These are phyloP conservation scores for Diaporthe aspalathi DNA, from an alignment of 2,329 filamentous ascomycete species.

Conservation along the genomic window DNA sequence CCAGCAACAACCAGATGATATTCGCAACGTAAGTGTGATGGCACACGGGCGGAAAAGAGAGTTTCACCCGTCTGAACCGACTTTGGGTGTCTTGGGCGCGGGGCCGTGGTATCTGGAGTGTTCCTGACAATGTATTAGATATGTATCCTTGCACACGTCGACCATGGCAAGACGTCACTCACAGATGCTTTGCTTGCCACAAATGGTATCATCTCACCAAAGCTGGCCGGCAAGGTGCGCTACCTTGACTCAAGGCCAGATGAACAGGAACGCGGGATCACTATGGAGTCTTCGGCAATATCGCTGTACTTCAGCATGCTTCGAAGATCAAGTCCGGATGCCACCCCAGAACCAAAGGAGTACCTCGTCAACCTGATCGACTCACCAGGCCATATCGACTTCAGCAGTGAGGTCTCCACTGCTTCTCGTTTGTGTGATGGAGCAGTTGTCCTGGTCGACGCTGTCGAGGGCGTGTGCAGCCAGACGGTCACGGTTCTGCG, in stretches of 20 bases:
- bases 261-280: constrained; percentile 95
- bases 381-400: constrained; percentile 97
- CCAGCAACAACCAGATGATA: constrained; percentile 86
- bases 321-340: constrained; percentile 76
- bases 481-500: constrained; percentile 97
- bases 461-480: constrained; percentile 97
- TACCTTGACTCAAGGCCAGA: constrained; percentile 97
- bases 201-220: constrained; percentile 99
- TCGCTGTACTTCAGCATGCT: constrained; percentile 96
- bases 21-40: constrained; percentile 81
- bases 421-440: constrained; percentile 95
- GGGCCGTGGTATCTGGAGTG: no score
- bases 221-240: constrained; percentile 96
- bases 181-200: constrained; percentile 96
- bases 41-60: not conserved
- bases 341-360: constrained; percentile 79
- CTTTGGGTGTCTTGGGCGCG: no score
- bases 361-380: constrained; percentile 98
- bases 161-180: constrained; percentile 98
- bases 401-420: constrained; percentile 97
- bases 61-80: not conserved
- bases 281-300: constrained; percentile 99
- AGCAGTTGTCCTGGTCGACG: constrained; percentile 93
- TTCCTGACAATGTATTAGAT: constrained; percentile 65
- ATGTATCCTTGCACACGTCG: constrained; percentile 95